Conservation (phyloP, 2,329 filamentous ascomycete species). For the Ophiobolus disseminans region DNA sequence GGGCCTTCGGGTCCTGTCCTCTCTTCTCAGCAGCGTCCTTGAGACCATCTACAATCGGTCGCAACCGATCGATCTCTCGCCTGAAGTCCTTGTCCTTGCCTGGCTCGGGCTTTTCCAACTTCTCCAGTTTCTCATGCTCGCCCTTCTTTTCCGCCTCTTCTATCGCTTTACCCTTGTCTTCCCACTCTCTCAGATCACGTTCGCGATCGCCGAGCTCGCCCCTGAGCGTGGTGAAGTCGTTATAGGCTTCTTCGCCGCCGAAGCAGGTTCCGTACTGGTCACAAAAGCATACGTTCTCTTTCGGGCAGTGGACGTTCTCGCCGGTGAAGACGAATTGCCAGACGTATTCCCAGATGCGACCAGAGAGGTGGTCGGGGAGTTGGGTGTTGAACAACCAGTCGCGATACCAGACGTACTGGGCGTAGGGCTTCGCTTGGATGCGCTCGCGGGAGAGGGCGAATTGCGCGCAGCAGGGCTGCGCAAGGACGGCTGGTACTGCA, state of each 20-base stretch:
- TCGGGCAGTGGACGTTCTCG: constrained; percentile 56
- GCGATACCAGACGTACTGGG: constrained; percentile 63
- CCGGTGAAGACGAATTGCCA: constrained; percentile 70
- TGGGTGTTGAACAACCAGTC: constrained; percentile 68
- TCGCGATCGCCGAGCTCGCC: constrained; percentile 52
- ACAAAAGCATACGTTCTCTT: constrained; percentile 66
- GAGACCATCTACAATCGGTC: constrained; percentile 51
- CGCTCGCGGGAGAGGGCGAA: constrained; percentile 67
- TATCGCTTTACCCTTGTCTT: constrained; percentile 44
- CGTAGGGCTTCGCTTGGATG: constrained; percentile 61
- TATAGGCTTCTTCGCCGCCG: constrained; percentile 57
- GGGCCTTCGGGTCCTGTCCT: constrained; percentile 59
- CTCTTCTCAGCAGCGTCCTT: constrained; percentile 56
- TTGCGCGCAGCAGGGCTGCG: constrained; percentile 69
- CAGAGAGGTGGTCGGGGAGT: constrained; percentile 62
- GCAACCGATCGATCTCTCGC: constrained; percentile 53
- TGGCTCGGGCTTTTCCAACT: constrained; percentile 47
- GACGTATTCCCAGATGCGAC: constrained; percentile 68
- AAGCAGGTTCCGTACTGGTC: constrained; percentile 70
- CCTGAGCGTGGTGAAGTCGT: constrained; percentile 57
- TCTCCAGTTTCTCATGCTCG: constrained; percentile 38
- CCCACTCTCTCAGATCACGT: constrained; percentile 53
- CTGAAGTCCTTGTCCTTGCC: constrained; percentile 55
- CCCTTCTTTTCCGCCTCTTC: constrained; percentile 38
- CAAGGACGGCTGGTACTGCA: constrained; percentile 58